Conservation (phyloP, 495 filamentous ascomycete species). For the Daldinia grandis region DNA sequence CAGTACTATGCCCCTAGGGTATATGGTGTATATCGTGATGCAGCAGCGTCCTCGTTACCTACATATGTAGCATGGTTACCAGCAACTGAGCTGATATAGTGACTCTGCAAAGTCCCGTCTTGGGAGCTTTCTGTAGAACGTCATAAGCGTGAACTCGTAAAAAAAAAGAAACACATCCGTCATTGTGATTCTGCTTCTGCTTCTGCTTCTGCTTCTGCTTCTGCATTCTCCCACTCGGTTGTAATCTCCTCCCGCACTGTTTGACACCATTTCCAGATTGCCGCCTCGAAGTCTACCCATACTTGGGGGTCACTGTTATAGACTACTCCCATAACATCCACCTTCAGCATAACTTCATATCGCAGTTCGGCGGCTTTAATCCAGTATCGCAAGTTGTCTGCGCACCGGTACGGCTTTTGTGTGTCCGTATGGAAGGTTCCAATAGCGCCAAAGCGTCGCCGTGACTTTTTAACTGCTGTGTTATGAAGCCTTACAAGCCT, state of each 20-base stretch:
- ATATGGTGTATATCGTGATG: conserved; percentile 40
- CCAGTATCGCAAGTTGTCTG: conserved; percentile 95
- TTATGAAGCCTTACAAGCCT: conserved; percentile 89
- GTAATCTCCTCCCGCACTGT: conserved; percentile 79
- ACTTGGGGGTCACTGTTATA: conserved; percentile 68
- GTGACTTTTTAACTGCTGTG: conserved; percentile 81
- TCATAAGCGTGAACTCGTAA: conserved; percentile 42
- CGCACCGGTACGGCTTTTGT: conserved; percentile 89
- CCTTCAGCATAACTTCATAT: conserved; percentile 86
- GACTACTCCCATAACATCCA: conserved; percentile 88
- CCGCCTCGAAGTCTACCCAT: conserved; percentile 82
- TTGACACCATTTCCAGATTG: conserved; percentile 79
- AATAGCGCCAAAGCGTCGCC: conserved; percentile 90
- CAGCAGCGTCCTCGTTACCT: conserved; percentile 9
- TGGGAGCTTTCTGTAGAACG: conserved; percentile 10
- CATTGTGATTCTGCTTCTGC: not conserved
- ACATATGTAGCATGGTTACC: conserved; percentile 11
- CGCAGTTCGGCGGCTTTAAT: conserved; percentile 93
- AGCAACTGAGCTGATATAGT: conserved; percentile 6
- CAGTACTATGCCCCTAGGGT: conserved; percentile 37
- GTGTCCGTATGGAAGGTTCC: conserved; percentile 87
- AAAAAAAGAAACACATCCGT: not conserved
- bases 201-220: not conserved
- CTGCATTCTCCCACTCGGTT: conserved; percentile 47
- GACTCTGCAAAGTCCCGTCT: conserved; percentile 11